Conservation (phyloP, 345 rosid species). For the Kernera saxatilis region DNA sequence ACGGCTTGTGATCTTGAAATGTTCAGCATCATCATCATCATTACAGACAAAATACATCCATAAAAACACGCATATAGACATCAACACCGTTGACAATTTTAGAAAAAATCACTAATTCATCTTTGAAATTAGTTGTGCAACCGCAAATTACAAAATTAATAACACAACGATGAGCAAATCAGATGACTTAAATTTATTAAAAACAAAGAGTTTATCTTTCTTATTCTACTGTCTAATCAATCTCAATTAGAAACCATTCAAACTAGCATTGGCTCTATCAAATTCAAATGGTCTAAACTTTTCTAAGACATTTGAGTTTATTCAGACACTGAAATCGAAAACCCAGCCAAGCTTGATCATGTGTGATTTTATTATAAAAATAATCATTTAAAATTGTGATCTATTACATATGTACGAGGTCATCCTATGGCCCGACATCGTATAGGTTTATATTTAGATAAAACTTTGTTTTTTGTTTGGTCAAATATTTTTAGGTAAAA, state of each 20-base stretch:
- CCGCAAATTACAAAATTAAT: background rate
- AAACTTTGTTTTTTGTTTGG: no score
- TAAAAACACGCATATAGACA: background rate
- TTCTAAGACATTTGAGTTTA: background rate
- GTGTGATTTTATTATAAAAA: background rate
- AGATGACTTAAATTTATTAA: background rate
- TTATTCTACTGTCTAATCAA: background rate
- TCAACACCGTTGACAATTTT: background rate
- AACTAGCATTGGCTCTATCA: background rate
- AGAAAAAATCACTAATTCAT: background rate
- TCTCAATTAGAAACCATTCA: background rate
- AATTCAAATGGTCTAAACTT: background rate
- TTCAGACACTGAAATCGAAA: background rate
- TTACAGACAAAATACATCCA: background rate
- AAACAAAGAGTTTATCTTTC: no score
- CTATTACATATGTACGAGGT: constrained; percentile 14
- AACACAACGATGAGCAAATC: background rate
- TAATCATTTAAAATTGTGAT: background rate
- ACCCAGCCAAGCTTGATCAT: background rate
- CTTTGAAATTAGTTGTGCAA: background rate
- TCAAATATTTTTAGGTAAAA: background rate
- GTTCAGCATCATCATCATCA: background rate
- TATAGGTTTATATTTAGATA: background rate
- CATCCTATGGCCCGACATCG: constrained; percentile 14
- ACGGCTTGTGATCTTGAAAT: background rate